phyloP scores from a whole-genome alignment of 768 basidiomycete genomes.

The Rubroboletus satanas region DNA sequence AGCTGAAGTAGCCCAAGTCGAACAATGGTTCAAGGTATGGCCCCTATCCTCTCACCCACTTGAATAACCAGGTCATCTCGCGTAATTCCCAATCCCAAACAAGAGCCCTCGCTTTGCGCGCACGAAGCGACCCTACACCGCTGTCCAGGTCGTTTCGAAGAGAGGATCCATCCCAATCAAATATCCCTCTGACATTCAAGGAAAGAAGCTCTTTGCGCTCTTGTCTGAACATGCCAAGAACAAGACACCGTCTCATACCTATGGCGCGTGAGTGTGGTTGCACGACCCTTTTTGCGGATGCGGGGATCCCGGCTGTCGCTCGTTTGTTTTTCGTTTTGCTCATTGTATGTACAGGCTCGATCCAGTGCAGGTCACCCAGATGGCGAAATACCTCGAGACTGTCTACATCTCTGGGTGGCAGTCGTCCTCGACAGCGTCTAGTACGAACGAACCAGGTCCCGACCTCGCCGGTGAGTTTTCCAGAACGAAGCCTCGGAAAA shows the following conservation, averaged over 20 bases:
- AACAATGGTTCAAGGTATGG: slow-evolving; percentile 89
- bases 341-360: slow-evolving; percentile 66
- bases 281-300: too few relatives aligned
- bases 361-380: slow-evolving; percentile 96
- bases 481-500: neutral
- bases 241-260: slow-evolving; percentile 88
- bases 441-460: slow-evolving; percentile 94
- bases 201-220: slow-evolving; percentile 79
- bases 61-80: neutral
- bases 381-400: slow-evolving; percentile 98
- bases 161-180: slow-evolving; percentile 81
- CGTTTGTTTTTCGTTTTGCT: slow-evolving; percentile 17
- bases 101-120: slow-evolving; percentile 89
- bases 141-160: slow-evolving; percentile 90
- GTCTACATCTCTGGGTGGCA: slow-evolving; percentile 98
- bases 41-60: slow-evolving; percentile 11
- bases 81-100: neutral
- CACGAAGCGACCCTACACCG: slow-evolving; percentile 89
- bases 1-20: slow-evolving; percentile 78
- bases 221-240: slow-evolving; percentile 73
- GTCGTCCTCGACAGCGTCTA: slow-evolving; percentile 89
- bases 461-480: slow-evolving; percentile 81
- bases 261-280: slow-evolving; percentile 73
- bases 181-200: slow-evolving; percentile 83
- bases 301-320: neutral